Conservation (phyloP, 768 basidiomycete species). For the Leccinum imitatum region DNA sequence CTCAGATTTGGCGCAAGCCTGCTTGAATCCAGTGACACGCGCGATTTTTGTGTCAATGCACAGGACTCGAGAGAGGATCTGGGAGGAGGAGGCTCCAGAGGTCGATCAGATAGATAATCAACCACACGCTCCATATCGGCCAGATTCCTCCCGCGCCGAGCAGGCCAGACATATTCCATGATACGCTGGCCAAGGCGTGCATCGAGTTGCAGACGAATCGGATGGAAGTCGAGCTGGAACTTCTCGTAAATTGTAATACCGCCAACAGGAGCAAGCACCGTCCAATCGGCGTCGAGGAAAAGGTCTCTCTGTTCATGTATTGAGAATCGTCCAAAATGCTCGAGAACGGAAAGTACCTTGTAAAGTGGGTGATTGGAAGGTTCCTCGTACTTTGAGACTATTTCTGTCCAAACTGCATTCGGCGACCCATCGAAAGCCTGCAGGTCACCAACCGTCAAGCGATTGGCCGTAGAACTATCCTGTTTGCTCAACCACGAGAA, state of each 20-base stretch:
- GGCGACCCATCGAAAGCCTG: constrained; percentile 85
- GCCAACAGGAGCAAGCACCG: constrained; percentile 83
- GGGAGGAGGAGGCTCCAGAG: constrained; percentile 19
- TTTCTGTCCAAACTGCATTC: constrained; percentile 83
- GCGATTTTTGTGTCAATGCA: constrained; percentile 33
- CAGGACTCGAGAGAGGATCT: constrained; percentile 55
- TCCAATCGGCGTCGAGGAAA: constrained; percentile 80
- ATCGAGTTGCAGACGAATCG: constrained; percentile 85
- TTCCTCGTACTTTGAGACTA: constrained; percentile 75
- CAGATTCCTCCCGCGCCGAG: constrained; percentile 41
- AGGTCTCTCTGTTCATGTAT: constrained; percentile 52
- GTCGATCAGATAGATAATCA: constrained; percentile 15
- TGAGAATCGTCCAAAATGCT: constrained; percentile 6
- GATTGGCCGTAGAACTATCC: constrained; percentile 83
- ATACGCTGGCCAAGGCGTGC: constrained; percentile 76
- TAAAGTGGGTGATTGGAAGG: constrained; percentile 66
- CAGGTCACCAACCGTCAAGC: constrained; percentile 71
- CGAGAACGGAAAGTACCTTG: constrained; percentile 46
- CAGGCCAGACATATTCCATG: constrained; percentile 87
- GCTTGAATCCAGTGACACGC: constrained; percentile 34
- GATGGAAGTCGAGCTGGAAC: constrained; percentile 81
- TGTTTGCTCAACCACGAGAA: constrained; percentile 85
- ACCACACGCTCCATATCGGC: not conserved
- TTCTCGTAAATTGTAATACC: constrained; percentile 88
- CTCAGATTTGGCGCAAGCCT: constrained; percentile 44